Base-by-base conservation (phyloP, 176 grass and related monocot species). In the Oryza australiensis region DNA sequence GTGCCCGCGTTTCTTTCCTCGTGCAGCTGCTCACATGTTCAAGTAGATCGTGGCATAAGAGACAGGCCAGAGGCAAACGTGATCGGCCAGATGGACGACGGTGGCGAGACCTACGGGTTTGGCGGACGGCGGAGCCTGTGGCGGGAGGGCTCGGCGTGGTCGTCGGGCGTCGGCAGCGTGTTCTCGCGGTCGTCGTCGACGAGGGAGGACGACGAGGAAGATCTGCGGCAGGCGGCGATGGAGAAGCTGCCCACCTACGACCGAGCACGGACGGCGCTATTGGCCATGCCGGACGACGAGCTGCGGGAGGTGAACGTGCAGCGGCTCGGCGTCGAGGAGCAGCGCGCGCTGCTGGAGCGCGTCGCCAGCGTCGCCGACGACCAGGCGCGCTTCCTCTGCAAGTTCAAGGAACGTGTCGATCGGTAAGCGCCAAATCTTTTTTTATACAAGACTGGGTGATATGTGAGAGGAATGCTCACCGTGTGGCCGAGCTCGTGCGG, bases 231-330 rank as follows among this genome's bases (percentile, higher is more conserved):
- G 89, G 89, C 92, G n/a, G 83, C 89, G 34, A 83, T 94, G 11
- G 86, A 94, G 89, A 79, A 67, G 89, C 84, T 94, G 67, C 89
- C 92, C 4, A 94, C 92, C 28, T 94, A 87, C 68, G 83, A 86
- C 67, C 77, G 92, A 12, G 86, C 87, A 2, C 41, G 89, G 51
- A 87, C 68, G 34, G 63, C 83, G 16, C 38, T 94, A 43, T 89
- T 94, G 27, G 68, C 86, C 68, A 86, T 91, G 76, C 80, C 83
- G 8, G 35, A 91, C n/a, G 89, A 89, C 8, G 80, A 86, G 38
- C 86, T 86, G 28, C 65, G 67, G 76, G 76, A 89, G 80, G 80
- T 94, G 8, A 90, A 94, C 72, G 78, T 94, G 24, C 43, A 84
- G 11, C 68, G 66, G 75, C 86, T 94, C 7, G 83, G 49, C 27